Percentiles rank a stretch among this genome's conserved stretches.
These are phyloP conservation scores for Tubosaeta sp. DNA, from an alignment of 768 basidiomycete genomes.

Conservation along the genomic window DNA sequence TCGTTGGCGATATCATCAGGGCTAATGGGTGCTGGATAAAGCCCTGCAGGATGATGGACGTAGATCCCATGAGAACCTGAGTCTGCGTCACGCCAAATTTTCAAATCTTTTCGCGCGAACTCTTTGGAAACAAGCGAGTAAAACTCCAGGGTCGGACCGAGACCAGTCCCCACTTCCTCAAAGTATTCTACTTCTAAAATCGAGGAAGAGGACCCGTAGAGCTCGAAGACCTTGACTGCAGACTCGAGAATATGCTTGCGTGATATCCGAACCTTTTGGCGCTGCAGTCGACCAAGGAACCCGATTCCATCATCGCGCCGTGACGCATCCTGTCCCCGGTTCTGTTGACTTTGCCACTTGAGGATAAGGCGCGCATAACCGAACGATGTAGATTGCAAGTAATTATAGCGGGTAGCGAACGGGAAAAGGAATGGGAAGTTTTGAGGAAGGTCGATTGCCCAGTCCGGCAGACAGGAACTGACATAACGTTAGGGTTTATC, in stretches of 20 bases:
- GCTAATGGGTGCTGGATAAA: slow-evolving; percentile 84
- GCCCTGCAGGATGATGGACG: slow-evolving; percentile 79
- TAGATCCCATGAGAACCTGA: slow-evolving; percentile 54
- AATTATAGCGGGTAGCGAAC: slow-evolving; percentile 94
- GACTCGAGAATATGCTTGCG: slow-evolving; percentile 93
- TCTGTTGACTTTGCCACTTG: slow-evolving; percentile 91
- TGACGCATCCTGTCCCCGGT: slow-evolving; percentile 69
- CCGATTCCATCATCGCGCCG: slow-evolving; percentile 88
- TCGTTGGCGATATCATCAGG: slow-evolving; percentile 66
- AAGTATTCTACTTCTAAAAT: slow-evolving; percentile 98
- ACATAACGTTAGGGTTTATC: not conserved
- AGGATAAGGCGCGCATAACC: slow-evolving; percentile 94
- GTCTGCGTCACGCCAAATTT: slow-evolving; percentile 91
- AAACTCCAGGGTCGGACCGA: slow-evolving; percentile 97
- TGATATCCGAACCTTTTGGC: slow-evolving; percentile 96
- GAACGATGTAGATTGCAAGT: slow-evolving; percentile 96
- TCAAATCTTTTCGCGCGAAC: slow-evolving; percentile 83
- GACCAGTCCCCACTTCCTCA: slow-evolving; percentile 95
- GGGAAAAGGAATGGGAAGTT: slow-evolving; percentile 99
- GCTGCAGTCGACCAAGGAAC: slow-evolving; percentile 86
- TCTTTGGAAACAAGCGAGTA: slow-evolving; percentile 96
- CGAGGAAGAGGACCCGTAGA: slow-evolving; percentile 92
- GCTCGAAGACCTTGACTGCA: slow-evolving; percentile 92
- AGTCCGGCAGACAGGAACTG: slow-evolving; percentile 94
- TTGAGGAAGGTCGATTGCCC: slow-evolving; percentile 93